A percentile compares a stretch with the other conserved stretches of the same genome.
These are phyloP conservation scores for Prunus persica DNA, from an alignment of 306 rosid species.

Conservation along the genomic window DNA sequence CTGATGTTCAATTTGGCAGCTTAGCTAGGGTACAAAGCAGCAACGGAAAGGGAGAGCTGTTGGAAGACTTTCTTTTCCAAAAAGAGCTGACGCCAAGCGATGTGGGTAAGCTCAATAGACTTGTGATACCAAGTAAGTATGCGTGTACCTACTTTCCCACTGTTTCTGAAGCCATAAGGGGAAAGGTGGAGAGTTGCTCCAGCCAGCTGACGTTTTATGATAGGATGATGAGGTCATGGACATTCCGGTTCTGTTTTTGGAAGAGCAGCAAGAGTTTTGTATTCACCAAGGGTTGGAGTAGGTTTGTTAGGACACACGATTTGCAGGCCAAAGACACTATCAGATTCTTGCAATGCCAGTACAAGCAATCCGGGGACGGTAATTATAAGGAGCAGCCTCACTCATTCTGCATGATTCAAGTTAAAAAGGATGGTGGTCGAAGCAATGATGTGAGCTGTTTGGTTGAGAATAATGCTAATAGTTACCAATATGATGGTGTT, in stretches of 20 bases:
- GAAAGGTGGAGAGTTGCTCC: constrained; percentile 4
- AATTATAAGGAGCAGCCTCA: background rate
- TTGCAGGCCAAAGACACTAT: constrained; percentile 49
- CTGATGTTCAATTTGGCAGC: background rate
- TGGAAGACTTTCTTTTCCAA: constrained; percentile 28
- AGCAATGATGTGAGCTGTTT: background rate
- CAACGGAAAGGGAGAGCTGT: constrained; percentile 6
- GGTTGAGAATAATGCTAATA: background rate
- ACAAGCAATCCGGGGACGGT: background rate
- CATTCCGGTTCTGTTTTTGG: constrained; percentile 68
- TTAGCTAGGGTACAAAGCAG: constrained; percentile 4
- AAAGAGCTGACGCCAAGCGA: constrained; percentile 47
- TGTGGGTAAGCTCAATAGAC: constrained; percentile 41
- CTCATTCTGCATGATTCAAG: constrained; percentile 31
- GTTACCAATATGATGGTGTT: background rate
- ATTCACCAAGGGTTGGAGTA: constrained; percentile 69
- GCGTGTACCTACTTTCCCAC: constrained; percentile 28
- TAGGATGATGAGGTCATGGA: constrained; percentile 49
- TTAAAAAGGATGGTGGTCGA: constrained; percentile 13
- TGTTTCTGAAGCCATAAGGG: constrained; percentile 6
- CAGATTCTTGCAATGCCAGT: constrained; percentile 44
- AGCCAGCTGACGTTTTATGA: constrained; percentile 48
- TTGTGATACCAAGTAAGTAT: constrained; percentile 34
- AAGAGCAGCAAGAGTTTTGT: constrained; percentile 73
- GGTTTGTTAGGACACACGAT: constrained; percentile 52